Evolutionary conservation across 73 alveolate species (phyloP), one percentile per base, ranked within the genome.

Genomic region (Paramecium sexaurelia): DNA sequence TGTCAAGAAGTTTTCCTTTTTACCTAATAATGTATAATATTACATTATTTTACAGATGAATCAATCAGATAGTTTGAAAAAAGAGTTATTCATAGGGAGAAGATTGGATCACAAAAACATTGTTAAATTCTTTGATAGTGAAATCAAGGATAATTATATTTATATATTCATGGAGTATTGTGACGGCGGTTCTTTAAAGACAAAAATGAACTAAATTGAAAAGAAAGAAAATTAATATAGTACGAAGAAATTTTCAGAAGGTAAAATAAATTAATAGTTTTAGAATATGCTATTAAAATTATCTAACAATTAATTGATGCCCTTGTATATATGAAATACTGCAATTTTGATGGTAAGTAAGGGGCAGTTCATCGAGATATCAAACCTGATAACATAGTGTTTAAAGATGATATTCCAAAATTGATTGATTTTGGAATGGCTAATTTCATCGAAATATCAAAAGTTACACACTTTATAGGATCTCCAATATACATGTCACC

Each of bases 401-500:
- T 78, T 43, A 7, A 19, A 29, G 10, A 45, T 20, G 33, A n/a
- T 29, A 22, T 41, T 43, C 68, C 73, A 19, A 78, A 78, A 13
- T 41, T 78, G 19, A 78, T 78, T 9, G 90, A 78, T 27, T 78
- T 78, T 78, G 90, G 90, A 78, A 29, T 78, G 45, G 26, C 75
- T 10, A 78, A 26, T 5, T 43, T 26, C 41, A 40, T 19, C 11
- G 90, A 22, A 13, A 29, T n/a, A 39, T 8, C 9, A 22, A 26
- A 40, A 13, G 9, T 40, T 29, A 78, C 90, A 19, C 55, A 2
- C 1, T 40, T 9, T 15, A 41, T n/a, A 78, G 90, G 90, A 40
- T 78, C 90, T 17, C 90, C 90, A 10, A 43, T 78, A 26, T 78
- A 78, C 24, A 78, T 78, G 90, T 29, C 61, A 0, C 90, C 90